Percentiles rank a stretch among this genome's conserved stretches.
phyloP scores from a whole-genome alignment of 2,329 filamentous ascomycete genomes.

The Phialophora expanda region DNA sequence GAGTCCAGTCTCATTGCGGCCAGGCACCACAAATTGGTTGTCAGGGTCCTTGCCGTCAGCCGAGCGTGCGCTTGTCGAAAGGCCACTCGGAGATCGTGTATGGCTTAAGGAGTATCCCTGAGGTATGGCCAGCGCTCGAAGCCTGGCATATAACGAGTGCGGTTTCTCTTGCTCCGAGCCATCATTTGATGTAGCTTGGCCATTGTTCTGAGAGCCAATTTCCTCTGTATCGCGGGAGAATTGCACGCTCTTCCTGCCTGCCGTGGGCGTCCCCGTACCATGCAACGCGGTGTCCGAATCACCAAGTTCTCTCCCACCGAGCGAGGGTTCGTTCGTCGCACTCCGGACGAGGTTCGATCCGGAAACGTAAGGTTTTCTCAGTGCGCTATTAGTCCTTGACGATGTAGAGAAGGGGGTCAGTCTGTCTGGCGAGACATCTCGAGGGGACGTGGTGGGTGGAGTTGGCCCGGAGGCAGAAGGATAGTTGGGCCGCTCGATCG shows the following conservation, averaged over 20 bases:
- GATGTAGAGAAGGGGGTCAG: constrained; percentile 21
- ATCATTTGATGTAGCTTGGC: constrained; percentile 62
- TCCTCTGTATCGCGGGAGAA: constrained; percentile 67
- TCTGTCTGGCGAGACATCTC: constrained; percentile 29
- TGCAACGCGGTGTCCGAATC: constrained; percentile 26
- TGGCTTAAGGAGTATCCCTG: constrained; percentile 54
- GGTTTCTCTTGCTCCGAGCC: constrained; percentile 67
- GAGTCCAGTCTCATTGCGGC: constrained; percentile 56
- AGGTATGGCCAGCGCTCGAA: constrained; percentile 72
- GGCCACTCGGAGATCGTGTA: constrained; percentile 56
- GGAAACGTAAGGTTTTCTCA: constrained; percentile 24
- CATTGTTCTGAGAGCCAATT: constrained; percentile 53
- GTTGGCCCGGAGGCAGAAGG: neutral
- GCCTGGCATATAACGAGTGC: constrained; percentile 74
- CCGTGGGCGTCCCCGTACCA: constrained; percentile 25
- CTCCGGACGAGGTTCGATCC: constrained; percentile 12
- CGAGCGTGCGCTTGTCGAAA: constrained; percentile 48
- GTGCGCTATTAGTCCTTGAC: constrained; percentile 18
- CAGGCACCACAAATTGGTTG: constrained; percentile 50
- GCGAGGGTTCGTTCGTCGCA: constrained; percentile 22
- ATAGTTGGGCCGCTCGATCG: constrained; percentile 11
- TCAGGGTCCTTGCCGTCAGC: constrained; percentile 48
- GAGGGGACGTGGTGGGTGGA: constrained; percentile 15
- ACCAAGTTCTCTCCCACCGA: constrained; percentile 18
- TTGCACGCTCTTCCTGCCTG: constrained; percentile 66